phyloP scores from a whole-genome alignment of 768 basidiomycete species.

The Russula olivacea region DNA sequence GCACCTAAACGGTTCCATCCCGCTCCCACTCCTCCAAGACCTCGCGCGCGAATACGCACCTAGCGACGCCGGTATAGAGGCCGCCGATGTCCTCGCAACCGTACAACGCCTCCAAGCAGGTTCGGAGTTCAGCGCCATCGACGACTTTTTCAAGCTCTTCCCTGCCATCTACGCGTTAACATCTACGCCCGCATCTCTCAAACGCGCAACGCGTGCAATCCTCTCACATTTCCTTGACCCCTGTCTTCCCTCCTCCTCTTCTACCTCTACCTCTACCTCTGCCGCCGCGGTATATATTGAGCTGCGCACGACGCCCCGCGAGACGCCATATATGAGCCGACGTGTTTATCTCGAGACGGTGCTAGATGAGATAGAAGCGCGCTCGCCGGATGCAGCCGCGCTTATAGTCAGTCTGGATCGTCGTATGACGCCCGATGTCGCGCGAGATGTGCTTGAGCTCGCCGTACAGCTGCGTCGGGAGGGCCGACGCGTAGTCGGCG shows the following conservation, averaged over 20 bases:
- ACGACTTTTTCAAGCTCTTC: constrained; percentile 71
- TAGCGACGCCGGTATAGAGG: background rate
- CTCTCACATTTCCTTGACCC: constrained; percentile 55
- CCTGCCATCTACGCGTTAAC: constrained; percentile 76
- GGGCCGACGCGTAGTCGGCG: constrained; percentile 63
- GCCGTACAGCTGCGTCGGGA: constrained; percentile 49
- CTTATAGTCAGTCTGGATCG: constrained; percentile 76
- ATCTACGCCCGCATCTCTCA: constrained; percentile 50
- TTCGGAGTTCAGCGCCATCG: constrained; percentile 45
- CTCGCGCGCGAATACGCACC: constrained; percentile 45
- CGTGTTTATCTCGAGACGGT: constrained; percentile 60
- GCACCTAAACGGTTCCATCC: constrained; percentile 81
- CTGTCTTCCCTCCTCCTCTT: constrained; percentile 18
- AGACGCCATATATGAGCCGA: constrained; percentile 51
- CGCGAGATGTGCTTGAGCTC: constrained; percentile 51
- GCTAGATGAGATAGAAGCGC: constrained; percentile 57
- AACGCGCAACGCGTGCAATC: constrained; percentile 56
- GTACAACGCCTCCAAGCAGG: constrained; percentile 38
- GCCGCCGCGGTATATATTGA: constrained; percentile 60
- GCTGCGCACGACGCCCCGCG: constrained; percentile 73
- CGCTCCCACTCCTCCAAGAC: constrained; percentile 53
- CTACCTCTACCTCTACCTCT: background rate
- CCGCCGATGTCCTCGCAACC: constrained; percentile 37
- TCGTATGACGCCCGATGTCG: constrained; percentile 47
- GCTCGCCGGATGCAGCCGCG: constrained; percentile 43